A percentile compares a stretch with the other conserved stretches of the same genome.
These are phyloP conservation scores for Candida sakaeoensis DNA, from an alignment of 805 yeast species.

Conservation along the genomic window DNA sequence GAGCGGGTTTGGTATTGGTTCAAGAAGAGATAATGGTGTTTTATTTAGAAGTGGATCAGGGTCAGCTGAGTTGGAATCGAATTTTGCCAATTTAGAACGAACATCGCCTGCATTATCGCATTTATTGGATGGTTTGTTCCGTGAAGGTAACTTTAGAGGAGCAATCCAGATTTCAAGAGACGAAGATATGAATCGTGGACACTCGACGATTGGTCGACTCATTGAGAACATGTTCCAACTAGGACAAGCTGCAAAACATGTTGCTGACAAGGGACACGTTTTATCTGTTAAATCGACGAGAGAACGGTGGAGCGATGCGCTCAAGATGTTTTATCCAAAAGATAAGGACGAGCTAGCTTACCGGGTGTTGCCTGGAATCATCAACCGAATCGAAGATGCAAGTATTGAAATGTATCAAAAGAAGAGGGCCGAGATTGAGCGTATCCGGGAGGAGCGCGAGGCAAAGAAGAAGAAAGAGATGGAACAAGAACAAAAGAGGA, in stretches of 20 bases:
- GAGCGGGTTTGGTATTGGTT: constrained; percentile 4
- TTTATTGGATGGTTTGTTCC: constrained; percentile 12
- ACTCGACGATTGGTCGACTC: constrained; percentile 21
- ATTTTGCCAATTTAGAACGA: constrained; percentile 8
- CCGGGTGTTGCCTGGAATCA: constrained; percentile 29
- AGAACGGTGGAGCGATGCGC: constrained; percentile 67
- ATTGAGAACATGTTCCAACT: constrained; percentile 19
- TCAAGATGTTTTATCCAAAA: constrained; percentile 47
- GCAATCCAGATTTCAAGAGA: constrained; percentile 19
- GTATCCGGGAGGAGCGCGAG: constrained; percentile 22
- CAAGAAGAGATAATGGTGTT: constrained; percentile 13
- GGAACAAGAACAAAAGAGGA: constrained; percentile 26
- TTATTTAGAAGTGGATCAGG: constrained; percentile 4
- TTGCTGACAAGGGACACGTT: constrained; percentile 4
- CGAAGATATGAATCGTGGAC: constrained; percentile 7
- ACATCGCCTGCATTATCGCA: constrained; percentile 12
- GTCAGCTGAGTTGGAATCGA: constrained; percentile 4
- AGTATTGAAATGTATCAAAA: constrained; percentile 39
- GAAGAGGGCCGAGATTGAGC: constrained; percentile 27
- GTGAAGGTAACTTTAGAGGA: constrained; percentile 17
- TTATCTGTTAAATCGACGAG: constrained; percentile 44
- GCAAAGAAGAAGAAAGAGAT: constrained; percentile 25
- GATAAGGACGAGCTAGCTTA: constrained; percentile 20
- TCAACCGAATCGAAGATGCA: constrained; percentile 46
- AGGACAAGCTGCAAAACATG: constrained; percentile 6